Conservation (phyloP, 495 filamentous ascomycete species). For the Penicillium dipodomyicola region DNA sequence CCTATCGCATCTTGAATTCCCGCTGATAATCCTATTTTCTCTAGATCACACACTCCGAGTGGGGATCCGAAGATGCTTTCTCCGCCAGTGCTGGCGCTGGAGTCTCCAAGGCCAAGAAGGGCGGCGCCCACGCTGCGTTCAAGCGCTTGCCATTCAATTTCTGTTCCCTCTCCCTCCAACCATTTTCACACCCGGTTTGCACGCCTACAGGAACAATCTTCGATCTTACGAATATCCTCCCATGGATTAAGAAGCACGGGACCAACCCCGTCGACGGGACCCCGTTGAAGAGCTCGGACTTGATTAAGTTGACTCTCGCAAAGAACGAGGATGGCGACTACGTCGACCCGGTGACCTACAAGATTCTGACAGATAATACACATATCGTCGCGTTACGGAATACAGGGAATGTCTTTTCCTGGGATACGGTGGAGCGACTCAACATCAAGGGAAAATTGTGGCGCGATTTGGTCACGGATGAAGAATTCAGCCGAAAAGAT, state of each 20-base stretch:
- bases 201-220: conserved; percentile 76
- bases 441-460: conserved; percentile 99
- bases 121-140: conserved; percentile 64
- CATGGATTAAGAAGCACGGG: conserved; percentile 90
- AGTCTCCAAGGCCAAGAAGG: conserved; percentile 47
- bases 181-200: conserved; percentile 83
- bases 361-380: conserved; percentile 96
- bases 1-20: conserved; percentile 17
- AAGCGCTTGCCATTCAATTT: conserved; percentile 95
- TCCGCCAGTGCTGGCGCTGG: conserved; percentile 72
- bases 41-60: conserved; percentile 91
- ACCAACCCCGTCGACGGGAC: conserved; percentile 86
- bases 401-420: conserved; percentile 92
- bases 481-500: conserved; percentile 84
- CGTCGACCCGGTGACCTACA: conserved; percentile 95
- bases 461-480: conserved; percentile 84
- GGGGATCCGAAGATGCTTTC: conserved; percentile 86
- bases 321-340: conserved; percentile 93
- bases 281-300: conserved; percentile 72
- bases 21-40: conserved; percentile 18
- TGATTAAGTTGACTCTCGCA: conserved; percentile 86
- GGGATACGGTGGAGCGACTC: conserved; percentile 89
- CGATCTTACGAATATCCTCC: conserved; percentile 79
- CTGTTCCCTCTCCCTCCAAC: conserved; percentile 92
- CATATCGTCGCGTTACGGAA: conserved; percentile 88